Evolutionary conservation across 2,329 filamentous ascomycete species (phyloP), one percentile per base, ranked within the genome.

Genomic region (Claviceps sp.): DNA sequence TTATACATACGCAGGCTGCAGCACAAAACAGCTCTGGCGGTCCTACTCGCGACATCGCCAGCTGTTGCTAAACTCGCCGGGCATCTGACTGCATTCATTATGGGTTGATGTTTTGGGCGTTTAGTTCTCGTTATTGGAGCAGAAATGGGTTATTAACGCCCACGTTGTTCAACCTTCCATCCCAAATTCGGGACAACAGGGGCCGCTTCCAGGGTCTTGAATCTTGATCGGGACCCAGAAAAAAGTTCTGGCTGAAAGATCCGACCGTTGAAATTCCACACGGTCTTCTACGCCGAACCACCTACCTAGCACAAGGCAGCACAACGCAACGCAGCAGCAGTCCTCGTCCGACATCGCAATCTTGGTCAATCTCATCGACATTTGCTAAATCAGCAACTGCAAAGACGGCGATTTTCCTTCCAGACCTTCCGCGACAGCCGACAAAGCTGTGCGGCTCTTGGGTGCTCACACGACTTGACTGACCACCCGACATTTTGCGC

Each of bases 171-270:
- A 26, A 14, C 30, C 50, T 47, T 18, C 41, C 48, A 26, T 44
- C 40, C 2, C 34, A 37, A 40, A 9, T 5, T 11, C 20, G 34
- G 42, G 24, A 34, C 22, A 30, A 26, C 26, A 40, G 42, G 49
- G 44, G n/a, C 26, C n/a, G 22, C 13, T 30, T 22, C 14, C 16
- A 44, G 42, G 61, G 60, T 59, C 56, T 60, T 55, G 52, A 47
- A n/a, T n/a, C n/a, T n/a, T n/a, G n/a, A n/a, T 57, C 55, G 47
- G 30, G 55, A 51, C 54, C 58, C 58, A 56, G 57, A 62, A 63
- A 61, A 63, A 63, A 63, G 57, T 59, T 45, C 20, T 45, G 43
- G 22, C 18, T 56, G 54, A 50, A 44, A 40, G 24, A 20, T 34
- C 30, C 22, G 41, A 20, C 20, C 16, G 22, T 37, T 26, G 46